Conservation (phyloP, 257 asterid species). For the Ocimum tenuiflorum region DNA sequence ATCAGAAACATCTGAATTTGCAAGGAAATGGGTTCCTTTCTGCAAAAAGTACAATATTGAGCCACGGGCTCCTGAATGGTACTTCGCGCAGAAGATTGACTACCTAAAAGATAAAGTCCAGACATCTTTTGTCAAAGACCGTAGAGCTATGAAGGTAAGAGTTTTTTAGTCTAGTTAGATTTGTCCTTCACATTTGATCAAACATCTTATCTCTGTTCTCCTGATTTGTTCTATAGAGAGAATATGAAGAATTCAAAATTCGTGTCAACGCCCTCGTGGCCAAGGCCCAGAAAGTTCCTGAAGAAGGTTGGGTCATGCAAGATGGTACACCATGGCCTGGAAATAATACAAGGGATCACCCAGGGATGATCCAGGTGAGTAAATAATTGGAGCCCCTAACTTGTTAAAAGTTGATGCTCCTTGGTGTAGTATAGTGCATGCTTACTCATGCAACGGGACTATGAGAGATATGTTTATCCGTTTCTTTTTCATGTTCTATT, state of each 20-base stretch:
- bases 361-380: constrained; percentile 95
- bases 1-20: constrained; percentile 89
- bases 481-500: neutral
- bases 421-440: neutral
- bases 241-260: constrained; percentile 89
- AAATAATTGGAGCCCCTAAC: constrained; percentile 1
- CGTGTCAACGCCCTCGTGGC: constrained; percentile 79
- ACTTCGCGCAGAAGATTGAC: constrained; percentile 79
- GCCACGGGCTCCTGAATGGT: constrained; percentile 99
- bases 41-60: constrained; percentile 77
- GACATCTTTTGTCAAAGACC: constrained; percentile 87
- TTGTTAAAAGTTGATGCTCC: neutral
- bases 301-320: constrained; percentile 98
- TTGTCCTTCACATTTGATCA: constrained; percentile 17
- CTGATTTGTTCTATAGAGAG: constrained; percentile 51
- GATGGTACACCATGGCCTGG: constrained; percentile 99
- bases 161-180: neutral
- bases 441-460: neutral
- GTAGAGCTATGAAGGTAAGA: constrained; percentile 94
- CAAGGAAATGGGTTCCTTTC: constrained; percentile 96
- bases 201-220: constrained; percentile 20
- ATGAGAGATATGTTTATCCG: neutral
- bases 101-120: constrained; percentile 87
- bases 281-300: constrained; percentile 88
- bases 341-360: constrained; percentile 93